These are phyloP conservation scores for Penicillium canariense DNA, from an alignment of 495 filamentous ascomycete species.

Conservation along the genomic window DNA sequence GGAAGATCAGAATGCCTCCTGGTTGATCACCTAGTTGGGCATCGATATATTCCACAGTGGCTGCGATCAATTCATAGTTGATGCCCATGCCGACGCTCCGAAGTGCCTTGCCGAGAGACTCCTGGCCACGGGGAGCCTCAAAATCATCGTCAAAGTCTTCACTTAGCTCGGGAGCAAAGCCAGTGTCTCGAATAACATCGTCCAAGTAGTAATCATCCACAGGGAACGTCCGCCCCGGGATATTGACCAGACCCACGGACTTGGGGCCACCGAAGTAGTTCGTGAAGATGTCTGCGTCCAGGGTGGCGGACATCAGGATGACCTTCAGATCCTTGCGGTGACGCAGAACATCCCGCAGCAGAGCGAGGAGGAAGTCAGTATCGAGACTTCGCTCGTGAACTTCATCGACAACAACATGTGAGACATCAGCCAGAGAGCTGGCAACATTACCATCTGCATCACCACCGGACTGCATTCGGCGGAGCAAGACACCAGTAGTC, in stretches of 20 bases:
- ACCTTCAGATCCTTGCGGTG: conserved; percentile 81
- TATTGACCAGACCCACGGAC: conserved; percentile 75
- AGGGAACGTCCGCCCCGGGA: conserved; percentile 84
- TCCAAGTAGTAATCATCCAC: conserved; percentile 90
- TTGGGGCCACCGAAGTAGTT: conserved; percentile 73
- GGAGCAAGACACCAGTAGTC: conserved; percentile 92
- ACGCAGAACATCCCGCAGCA: conserved; percentile 80
- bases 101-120: conserved; percentile 62
- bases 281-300: conserved; percentile 85
- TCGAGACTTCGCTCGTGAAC: conserved; percentile 96
- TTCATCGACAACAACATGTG: conserved; percentile 94
- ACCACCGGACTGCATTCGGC: conserved; percentile 83
- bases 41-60: conserved; percentile 78
- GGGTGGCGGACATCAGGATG: conserved; percentile 96
- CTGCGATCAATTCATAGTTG: conserved; percentile 86
- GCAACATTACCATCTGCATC: conserved; percentile 73
- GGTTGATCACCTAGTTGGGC: conserved; percentile 61
- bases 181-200: conserved; percentile 77
- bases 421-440: conserved; percentile 79
- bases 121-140: conserved; percentile 34
- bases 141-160: conserved; percentile 37
- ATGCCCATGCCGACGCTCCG: conserved; percentile 78
- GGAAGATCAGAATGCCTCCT: conserved; percentile 90
- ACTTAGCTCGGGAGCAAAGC: conserved; percentile 55
- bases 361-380: conserved; percentile 88